Conservation (phyloP, 257 asterid genomes). For the Agastache rugosa region DNA sequence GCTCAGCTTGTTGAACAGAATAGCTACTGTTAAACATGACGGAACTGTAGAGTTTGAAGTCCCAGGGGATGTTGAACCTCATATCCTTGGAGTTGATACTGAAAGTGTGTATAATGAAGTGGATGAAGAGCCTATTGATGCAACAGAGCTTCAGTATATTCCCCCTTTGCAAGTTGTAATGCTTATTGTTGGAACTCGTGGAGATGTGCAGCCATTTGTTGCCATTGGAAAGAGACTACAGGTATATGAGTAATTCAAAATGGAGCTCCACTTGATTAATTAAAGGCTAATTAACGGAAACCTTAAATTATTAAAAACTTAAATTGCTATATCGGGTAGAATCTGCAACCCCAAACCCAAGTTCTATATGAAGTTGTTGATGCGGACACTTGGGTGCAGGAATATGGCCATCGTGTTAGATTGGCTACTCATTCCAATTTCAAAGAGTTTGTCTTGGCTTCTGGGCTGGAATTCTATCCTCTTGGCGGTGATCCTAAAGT, state of each 20-base stretch:
- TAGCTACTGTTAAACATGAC: conserved; percentile 86
- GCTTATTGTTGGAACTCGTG: conserved; percentile 98
- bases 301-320: background rate
- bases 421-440: conserved; percentile 97
- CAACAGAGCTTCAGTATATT: conserved; percentile 66
- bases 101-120: conserved; percentile 50
- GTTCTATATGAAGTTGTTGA: conserved; percentile 44
- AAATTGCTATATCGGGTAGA: background rate
- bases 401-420: conserved; percentile 93
- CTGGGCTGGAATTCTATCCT: conserved; percentile 97
- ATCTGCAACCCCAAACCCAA: background rate
- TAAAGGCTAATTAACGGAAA: background rate
- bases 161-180: conserved; percentile 88
- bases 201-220: conserved; percentile 96
- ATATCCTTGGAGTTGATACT: conserved; percentile 46
- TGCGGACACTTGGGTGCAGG: conserved; percentile 65
- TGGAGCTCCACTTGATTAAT: background rate
- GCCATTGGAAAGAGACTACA: conserved; percentile 91
- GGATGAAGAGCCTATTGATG: conserved; percentile 72
- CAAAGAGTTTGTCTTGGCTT: conserved; percentile 90
- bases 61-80: conserved; percentile 75
- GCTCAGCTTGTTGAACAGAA: conserved; percentile 90
- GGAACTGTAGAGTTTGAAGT: conserved; percentile 95
- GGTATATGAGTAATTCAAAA: conserved; percentile 42
- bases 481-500: conserved; percentile 99